phyloP scores from a whole-genome alignment of 371 early-diverging fungal species.

The Chytridium lagenaria region DNA sequence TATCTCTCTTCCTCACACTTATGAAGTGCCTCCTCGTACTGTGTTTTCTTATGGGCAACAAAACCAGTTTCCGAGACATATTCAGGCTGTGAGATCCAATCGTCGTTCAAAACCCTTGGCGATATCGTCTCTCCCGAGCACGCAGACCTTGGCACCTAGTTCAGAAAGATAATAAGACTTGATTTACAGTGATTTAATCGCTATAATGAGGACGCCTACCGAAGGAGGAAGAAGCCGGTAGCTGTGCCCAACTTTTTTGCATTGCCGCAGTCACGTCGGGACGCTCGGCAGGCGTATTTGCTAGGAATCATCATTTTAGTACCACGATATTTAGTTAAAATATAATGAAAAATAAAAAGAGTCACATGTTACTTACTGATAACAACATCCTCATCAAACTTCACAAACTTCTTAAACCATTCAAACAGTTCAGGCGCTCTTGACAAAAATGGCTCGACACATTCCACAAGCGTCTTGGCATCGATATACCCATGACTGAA shows the following conservation, averaged over 20 bases:
- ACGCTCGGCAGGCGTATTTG: slow-evolving; percentile 52
- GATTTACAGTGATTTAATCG: not conserved
- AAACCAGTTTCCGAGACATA: slow-evolving; percentile 96
- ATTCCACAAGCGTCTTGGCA: slow-evolving; percentile 79
- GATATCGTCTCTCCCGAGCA: slow-evolving; percentile 91
- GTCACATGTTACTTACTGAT: slow-evolving; percentile 42
- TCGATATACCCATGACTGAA: slow-evolving; percentile 96
- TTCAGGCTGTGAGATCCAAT: slow-evolving; percentile 94
- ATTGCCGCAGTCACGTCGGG: slow-evolving; percentile 63
- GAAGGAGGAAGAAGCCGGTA: slow-evolving; percentile 74
- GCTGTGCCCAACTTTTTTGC: slow-evolving; percentile 65
- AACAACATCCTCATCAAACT: slow-evolving; percentile 73
- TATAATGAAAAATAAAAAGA: not conserved
- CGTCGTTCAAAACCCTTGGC: slow-evolving; percentile 95
- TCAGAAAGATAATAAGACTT: slow-evolving; percentile 11
- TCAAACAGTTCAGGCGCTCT: slow-evolving; percentile 82
- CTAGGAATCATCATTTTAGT: too few species aligned
- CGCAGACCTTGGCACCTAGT: slow-evolving; percentile 42
- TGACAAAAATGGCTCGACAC: slow-evolving; percentile 80
- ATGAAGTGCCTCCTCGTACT: slow-evolving; percentile 95
- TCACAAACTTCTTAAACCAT: slow-evolving; percentile 96
- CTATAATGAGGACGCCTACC: slow-evolving; percentile 53
- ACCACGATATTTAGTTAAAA: slow-evolving; percentile 6
- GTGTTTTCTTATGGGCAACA: slow-evolving; percentile 91
- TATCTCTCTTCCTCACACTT: slow-evolving; percentile 98